Percentiles rank a stretch among this genome's conserved stretches.
Evolutionary conservation across 176 grass and related monocot genomes (phyloP).

Genomic region (Oryza longistaminata): DNA sequence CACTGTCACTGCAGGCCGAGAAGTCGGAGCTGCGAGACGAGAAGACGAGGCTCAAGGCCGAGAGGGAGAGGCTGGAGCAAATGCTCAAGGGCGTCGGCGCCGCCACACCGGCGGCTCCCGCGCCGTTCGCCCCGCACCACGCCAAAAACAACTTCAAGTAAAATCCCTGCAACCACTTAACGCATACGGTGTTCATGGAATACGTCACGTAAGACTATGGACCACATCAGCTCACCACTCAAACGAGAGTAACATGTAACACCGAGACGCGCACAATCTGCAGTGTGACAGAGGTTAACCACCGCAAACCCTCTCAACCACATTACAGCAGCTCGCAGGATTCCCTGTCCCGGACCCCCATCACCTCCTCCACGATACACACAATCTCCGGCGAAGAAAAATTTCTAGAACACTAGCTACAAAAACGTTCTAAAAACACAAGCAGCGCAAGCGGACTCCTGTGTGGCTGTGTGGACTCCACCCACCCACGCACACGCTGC

Average conservation of each 20-base stretch:
- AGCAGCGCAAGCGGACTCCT: background rate
- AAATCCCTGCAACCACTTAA: no score
- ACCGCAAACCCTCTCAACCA: background rate
- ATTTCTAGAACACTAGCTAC: background rate
- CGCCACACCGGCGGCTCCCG: constrained; percentile 29
- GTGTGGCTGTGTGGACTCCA: background rate
- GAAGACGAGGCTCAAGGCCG: constrained; percentile 78
- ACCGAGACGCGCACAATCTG: background rate
- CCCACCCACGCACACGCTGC: background rate
- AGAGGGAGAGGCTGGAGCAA: constrained; percentile 86
- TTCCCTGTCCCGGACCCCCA: background rate
- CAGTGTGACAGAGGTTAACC: no score
- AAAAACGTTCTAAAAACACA: background rate
- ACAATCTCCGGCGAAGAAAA: background rate
- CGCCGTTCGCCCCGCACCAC: constrained; percentile 57
- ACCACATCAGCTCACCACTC: no score
- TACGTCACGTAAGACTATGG: no score
- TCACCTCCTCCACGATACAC: background rate
- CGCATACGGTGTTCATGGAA: no score
- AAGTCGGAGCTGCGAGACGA: constrained; percentile 84
- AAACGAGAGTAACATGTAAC: no score
- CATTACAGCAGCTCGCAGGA: background rate
- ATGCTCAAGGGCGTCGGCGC: constrained; percentile 60
- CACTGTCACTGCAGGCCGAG: constrained; percentile 51
- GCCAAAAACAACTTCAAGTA: background rate